Percentiles rank a stretch among this genome's conserved stretches.
Evolutionary conservation across 208 protist genomes (phyloP).

Genomic region (Acanthamoeba castellanii): DNA sequence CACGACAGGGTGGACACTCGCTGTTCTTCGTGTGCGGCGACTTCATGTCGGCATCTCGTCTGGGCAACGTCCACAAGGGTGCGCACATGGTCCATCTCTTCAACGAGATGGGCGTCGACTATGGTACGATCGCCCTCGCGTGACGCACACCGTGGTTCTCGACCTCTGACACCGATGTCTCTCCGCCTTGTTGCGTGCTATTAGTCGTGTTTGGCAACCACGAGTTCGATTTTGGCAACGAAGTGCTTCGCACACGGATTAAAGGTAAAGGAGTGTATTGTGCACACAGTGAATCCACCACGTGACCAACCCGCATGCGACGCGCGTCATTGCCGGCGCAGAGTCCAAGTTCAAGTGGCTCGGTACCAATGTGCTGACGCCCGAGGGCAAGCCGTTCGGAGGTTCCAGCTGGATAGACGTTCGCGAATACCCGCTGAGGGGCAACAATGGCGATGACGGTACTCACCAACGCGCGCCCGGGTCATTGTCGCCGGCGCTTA

Average conservation of each 20-base stretch:
- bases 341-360: conserved; percentile 71
- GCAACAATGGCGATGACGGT: background rate
- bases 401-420: conserved; percentile 54
- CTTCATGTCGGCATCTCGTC: conserved; percentile 60
- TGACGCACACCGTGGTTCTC: no score
- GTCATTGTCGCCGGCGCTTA: background rate
- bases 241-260: conserved; percentile 41
- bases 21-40: conserved; percentile 72
- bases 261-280: background rate
- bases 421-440: background rate
- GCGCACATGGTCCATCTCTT: conserved; percentile 71
- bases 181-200: background rate
- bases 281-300: no score
- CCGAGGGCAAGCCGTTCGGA: conserved; percentile 57
- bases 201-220: conserved; percentile 67
- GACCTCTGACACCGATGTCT: background rate
- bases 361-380: conserved; percentile 49
- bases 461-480: background rate
- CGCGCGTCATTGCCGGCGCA: background rate
- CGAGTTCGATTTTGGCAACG: conserved; percentile 72
- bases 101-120: conserved; percentile 57
- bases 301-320: background rate
- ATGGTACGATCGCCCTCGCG: background rate
- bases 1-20: conserved; percentile 1
- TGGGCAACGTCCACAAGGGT: conserved; percentile 57